Conservation (phyloP, 2,329 filamentous ascomycete species). For the Fonsecaea pedrosoi region DNA sequence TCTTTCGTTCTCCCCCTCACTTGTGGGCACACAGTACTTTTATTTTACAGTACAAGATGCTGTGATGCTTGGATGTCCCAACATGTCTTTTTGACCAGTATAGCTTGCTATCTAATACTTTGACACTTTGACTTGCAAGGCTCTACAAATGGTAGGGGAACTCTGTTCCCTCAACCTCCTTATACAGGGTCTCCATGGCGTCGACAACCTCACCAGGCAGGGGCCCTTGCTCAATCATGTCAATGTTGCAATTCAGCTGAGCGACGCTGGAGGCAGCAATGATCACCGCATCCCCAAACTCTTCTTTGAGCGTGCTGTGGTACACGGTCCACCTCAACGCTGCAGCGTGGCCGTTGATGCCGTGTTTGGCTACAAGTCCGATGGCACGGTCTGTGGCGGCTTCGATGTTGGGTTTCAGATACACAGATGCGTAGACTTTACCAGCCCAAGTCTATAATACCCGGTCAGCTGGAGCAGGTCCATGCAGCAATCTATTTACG, state of each 20-base stretch:
- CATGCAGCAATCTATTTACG: not conserved
- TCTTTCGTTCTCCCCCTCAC: too few species aligned
- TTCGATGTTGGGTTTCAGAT: not conserved
- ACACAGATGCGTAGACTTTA: not conserved
- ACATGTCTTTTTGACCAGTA: too few species aligned
- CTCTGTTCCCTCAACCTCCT: conserved; percentile 34
- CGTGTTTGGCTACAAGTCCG: conserved; percentile 40
- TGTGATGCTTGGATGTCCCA: too few species aligned
- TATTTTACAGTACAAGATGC: too few species aligned
- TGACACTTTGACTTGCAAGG: too few species aligned
- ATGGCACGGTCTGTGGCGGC: not conserved
- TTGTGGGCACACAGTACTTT: too few species aligned
- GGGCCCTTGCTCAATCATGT: conserved; percentile 25
- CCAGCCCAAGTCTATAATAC: not conserved
- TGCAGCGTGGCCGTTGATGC: conserved; percentile 50
- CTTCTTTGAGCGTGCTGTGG: conserved; percentile 46
- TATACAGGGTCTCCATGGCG: conserved; percentile 41
- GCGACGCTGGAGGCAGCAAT: conserved; percentile 24
- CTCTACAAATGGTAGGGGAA: conserved; percentile 17
- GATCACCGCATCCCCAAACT: conserved; percentile 45
- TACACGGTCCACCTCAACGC: conserved; percentile 52
- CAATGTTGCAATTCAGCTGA: conserved; percentile 28
- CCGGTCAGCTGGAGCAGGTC: not conserved
- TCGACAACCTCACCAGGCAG: conserved; percentile 23
- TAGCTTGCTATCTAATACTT: too few species aligned